Evolutionary conservation across 2,329 filamentous ascomycete species (phyloP).

Genomic region (Neurospora crassa): DNA sequence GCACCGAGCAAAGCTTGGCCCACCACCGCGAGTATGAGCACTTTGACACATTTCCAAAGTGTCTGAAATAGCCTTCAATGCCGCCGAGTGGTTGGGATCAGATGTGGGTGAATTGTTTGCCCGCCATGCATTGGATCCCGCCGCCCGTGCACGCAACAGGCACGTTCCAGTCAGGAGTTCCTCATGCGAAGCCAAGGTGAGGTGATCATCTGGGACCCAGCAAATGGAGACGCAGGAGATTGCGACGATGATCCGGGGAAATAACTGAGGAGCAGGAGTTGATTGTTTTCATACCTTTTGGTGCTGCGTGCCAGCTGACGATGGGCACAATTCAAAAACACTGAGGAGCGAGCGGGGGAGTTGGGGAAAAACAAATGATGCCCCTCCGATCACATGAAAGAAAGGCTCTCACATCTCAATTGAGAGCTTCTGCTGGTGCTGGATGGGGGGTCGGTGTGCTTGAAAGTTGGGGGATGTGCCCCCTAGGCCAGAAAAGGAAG

Average conservation of each 20-base stretch:
- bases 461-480: background rate
- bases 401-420: background rate
- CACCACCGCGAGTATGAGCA: background rate
- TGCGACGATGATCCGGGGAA: background rate
- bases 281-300: background rate
- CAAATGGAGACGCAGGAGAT: background rate
- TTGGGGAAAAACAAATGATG: background rate
- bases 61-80: background rate
- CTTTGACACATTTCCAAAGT: background rate
- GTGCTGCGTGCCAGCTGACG: background rate
- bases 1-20: slow-evolving; percentile 4
- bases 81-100: background rate
- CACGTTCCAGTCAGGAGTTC: background rate
- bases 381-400: background rate
- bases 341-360: background rate
- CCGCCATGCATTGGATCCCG: background rate
- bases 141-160: background rate
- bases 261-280: background rate
- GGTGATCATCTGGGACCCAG: background rate
- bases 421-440: background rate
- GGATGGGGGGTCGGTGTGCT: background rate
- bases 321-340: background rate
- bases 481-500: background rate
- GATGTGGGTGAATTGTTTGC: background rate
- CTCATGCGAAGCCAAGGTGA: background rate